phyloP scores from a whole-genome alignment of 2,329 filamentous ascomycete genomes.

The Hypoxylon sp. region DNA sequence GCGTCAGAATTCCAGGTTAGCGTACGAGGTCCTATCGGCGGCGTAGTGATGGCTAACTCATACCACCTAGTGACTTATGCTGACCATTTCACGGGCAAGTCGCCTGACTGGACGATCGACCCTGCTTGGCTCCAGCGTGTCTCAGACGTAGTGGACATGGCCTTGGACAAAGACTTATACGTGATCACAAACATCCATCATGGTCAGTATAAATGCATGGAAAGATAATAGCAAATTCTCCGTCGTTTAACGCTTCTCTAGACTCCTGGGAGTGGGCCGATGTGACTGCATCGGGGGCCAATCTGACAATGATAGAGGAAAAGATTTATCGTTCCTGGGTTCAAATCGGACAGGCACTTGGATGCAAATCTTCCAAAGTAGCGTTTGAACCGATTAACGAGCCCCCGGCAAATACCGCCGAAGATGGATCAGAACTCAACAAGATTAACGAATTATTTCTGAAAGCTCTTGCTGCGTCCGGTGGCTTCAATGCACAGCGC shows the following conservation, averaged over 20 bases:
- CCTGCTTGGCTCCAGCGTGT: conserved; percentile 70
- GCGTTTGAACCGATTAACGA: conserved; percentile 3
- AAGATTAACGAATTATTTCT: conserved; percentile 71
- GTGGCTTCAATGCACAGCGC: conserved; percentile 68
- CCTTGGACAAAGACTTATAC: conserved; percentile 65
- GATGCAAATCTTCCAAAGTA: not conserved
- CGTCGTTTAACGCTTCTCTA: not conserved
- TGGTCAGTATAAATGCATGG: not conserved
- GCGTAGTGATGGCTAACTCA: not conserved
- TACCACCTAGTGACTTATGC: conserved; percentile 57
- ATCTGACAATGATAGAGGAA: conserved; percentile 1
- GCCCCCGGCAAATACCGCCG: not conserved
- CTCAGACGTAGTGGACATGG: conserved; percentile 70
- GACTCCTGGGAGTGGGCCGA: not conserved
- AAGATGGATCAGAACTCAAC: conserved; percentile 61
- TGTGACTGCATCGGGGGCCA: not conserved
- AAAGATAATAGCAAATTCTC: not conserved
- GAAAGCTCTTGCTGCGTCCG: conserved; percentile 65
- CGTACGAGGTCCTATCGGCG: not conserved
- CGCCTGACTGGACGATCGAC: conserved; percentile 69
- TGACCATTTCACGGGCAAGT: conserved; percentile 66
- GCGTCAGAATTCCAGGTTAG: not conserved
- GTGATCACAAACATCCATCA: conserved; percentile 56
- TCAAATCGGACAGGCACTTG: not conserved
- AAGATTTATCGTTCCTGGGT: not conserved